Evolutionary conservation across 73 alveolate species (phyloP).

Genomic region (Paramecium primaurelia): DNA sequence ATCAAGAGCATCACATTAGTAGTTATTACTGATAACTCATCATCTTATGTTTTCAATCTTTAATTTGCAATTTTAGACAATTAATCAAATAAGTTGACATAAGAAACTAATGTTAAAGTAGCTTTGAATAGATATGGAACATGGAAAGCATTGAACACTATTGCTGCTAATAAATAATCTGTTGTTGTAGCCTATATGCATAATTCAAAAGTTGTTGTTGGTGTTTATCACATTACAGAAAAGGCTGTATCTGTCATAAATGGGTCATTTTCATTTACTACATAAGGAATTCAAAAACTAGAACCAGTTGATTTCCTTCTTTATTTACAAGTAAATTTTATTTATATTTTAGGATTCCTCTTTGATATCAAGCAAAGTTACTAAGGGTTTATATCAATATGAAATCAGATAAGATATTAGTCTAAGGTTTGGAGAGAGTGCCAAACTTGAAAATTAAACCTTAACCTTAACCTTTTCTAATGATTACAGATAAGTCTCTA

Average conservation of each 20-base stretch:
- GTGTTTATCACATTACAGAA: neutral
- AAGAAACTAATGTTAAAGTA: neutral
- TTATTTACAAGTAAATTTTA: neutral
- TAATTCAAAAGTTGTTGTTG: neutral
- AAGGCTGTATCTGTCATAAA: neutral
- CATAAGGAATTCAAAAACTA: neutral
- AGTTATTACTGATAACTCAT: neutral
- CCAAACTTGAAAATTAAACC: neutral
- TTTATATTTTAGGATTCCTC: neutral
- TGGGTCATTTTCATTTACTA: neutral
- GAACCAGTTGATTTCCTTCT: neutral
- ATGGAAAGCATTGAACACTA: neutral
- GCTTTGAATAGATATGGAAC: slow-evolving; percentile 45
- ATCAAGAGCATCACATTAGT: neutral
- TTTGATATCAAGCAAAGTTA: neutral
- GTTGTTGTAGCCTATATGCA: neutral
- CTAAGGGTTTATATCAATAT: neutral
- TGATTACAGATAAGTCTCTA: neutral
- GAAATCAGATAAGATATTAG: neutral
- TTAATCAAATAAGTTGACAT: neutral
- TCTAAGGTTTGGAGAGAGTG: neutral
- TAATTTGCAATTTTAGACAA: neutral
- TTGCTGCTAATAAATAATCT: neutral
- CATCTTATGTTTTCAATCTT: neutral
- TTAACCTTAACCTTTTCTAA: neutral